Evolutionary conservation across 78 protist genomes (phyloP).

Genomic region (Dictyostelium firmibasis): DNA sequence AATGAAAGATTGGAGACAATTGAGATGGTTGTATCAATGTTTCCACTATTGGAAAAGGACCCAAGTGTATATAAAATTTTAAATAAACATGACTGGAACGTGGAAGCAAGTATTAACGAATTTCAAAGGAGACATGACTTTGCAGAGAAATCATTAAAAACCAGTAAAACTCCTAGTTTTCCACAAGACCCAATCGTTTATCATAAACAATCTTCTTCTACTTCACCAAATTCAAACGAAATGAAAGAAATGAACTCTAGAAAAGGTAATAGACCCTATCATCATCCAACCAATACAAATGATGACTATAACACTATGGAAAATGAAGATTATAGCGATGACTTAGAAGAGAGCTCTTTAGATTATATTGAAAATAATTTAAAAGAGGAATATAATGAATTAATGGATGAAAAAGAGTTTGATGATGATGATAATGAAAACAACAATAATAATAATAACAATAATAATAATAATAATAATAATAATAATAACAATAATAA

Average conservation of each 20-base stretch:
- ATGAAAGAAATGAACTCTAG: not conserved
- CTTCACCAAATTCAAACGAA: not conserved
- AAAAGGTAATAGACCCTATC: not conserved
- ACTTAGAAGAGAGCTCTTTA: not conserved
- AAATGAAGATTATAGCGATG: not conserved
- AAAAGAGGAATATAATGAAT: not conserved
- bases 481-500: not conserved
- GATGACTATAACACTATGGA: not conserved
- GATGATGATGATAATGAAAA: not conserved
- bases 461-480: not conserved
- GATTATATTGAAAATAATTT: not conserved
- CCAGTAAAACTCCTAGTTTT: not conserved
- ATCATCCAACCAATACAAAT: not conserved
- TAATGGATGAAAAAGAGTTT: not conserved
- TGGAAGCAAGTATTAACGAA: constrained; percentile 23
- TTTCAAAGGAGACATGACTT: constrained; percentile 57
- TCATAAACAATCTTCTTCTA: not conserved
- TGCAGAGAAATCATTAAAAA: not conserved
- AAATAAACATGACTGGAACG: constrained; percentile 44
- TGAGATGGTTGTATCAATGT: constrained; percentile 35
- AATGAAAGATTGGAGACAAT: constrained; percentile 38
- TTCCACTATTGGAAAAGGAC: constrained; percentile 65
- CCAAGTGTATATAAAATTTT: constrained; percentile 28
- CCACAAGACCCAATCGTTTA: not conserved
- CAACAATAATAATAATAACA: not conserved